A percentile compares a stretch with the other conserved stretches of the same genome.
Evolutionary conservation across 495 filamentous ascomycete genomes (phyloP).

Genomic region (Penicillium longicatenatum): DNA sequence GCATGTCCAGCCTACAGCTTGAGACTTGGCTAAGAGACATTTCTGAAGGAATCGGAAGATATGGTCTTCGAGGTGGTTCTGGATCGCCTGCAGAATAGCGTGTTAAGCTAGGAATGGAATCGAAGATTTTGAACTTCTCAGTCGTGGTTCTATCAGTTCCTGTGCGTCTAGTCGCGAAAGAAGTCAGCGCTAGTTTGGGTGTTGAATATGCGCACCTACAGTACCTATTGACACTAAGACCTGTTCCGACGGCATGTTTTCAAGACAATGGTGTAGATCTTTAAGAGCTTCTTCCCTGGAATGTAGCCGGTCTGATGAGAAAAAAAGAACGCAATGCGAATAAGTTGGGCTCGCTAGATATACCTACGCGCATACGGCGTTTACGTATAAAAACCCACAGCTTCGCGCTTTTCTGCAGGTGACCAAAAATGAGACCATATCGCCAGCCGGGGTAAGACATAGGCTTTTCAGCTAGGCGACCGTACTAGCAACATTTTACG

Average conservation of each 20-base stretch:
- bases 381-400: not conserved
- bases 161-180: not conserved
- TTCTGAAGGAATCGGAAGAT: not conserved
- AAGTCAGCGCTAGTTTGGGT: not conserved
- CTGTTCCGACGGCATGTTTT: not conserved
- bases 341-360: not conserved
- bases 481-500: not conserved
- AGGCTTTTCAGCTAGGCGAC: not conserved
- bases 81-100: not conserved
- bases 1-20: not conserved
- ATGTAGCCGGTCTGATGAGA: not conserved
- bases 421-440: not conserved
- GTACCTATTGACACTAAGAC: not conserved
- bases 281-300: not conserved
- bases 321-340: not conserved
- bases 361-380: not conserved
- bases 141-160: not conserved
- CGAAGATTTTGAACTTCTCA: not conserved
- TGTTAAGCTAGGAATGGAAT: not conserved
- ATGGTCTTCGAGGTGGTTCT: not conserved
- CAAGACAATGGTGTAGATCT: not conserved
- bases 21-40: not conserved
- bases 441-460: not conserved
- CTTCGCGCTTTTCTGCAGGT: not conserved
- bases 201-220: not conserved